Base-by-base conservation (phyloP, 345 rosid species). In the Hirschfeldia incana region DNA sequence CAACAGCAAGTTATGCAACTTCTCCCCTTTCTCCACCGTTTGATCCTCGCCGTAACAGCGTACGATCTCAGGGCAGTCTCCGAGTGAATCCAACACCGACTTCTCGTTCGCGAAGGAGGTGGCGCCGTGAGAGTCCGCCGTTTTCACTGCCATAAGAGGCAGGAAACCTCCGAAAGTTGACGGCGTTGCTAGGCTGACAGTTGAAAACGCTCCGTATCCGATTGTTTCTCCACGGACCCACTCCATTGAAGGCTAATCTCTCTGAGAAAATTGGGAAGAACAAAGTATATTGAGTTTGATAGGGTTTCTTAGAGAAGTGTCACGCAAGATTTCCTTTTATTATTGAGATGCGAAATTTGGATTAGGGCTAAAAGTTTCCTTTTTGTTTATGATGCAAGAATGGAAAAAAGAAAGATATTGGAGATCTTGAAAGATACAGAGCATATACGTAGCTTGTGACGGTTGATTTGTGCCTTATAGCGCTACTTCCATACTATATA, bases 161-260 rank as follows among this genome's bases (percentile, higher is more conserved):
- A 89, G 91, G 13, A 62, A 65, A 7, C 4, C 57, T 9, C 74
- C 65, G 26, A 73, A 74, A 61, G 63, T 2, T 0, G 8, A 67
- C 30, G 85, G 65, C 15, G 39, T 78, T 0, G 87, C 91, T n/a
- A 87, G 65, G 83, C 80, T 83, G 39, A 93, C 89, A 1, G 85
- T 83, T 12, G 89, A 88, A 58, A 90, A 90, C 28, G 91, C 81
- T 27, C 95, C 97, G 55, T 62, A 77, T 1, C 94, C 95, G 60
- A 90, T 80, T 55, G 81, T 78, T n/a, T 84, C 87, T 44, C 94
- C 92, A 69, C 97, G 84, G 78, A 78, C 65, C 95, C 94, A 90
- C 83, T 87, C 86, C 88, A 88, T 88, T 58, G 78, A 7, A 7
- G 8, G 21, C 6, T 8, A 28, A 53, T 13, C 55, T 49, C 55